Base-by-base conservation (phyloP, 345 rosid species). In the Bruguiera parviflora region DNA sequence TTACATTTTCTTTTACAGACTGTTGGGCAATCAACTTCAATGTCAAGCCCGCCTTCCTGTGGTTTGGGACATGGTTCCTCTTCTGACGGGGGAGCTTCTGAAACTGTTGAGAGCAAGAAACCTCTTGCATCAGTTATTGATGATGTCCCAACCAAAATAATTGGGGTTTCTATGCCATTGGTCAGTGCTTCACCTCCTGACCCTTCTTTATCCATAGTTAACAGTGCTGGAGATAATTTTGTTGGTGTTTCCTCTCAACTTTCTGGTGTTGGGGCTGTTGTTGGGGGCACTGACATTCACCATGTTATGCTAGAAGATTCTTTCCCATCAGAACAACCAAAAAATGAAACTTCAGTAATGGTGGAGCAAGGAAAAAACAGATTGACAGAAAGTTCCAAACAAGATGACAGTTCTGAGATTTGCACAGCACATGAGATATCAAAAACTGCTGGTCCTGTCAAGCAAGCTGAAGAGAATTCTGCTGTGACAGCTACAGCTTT, bases 1-100 rank as follows among this genome's bases (percentile, higher is more conserved):
- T 77, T 62, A 33, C 39, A 43, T 43, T 15, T 43, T 43, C 4
- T 37, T 3, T 25, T 68, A 68, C 77, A 80, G 84, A 69, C 73
- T 67, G 84, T 63, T 76, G 88, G 68, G 18, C 79, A 72, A 65
- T 71, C 80, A 52, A 61, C 65, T 3, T 32, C 75, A n/a, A 3
- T 47, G 6, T 69, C 82, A n/a, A 67, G 63, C 58, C 21, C 67
- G 74, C 51, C 70, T 58, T 71, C 78, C 63, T 52, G 1, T 55
- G 64, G 70, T 64, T 56, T 71, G 58, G 89, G 80, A 63, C 75
- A 24, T 67, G 76, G 77, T 65, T 5, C 61, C 65, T 69, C 82
- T 35, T 70, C 82, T 31, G 70, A 63, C 61, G 27, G 64, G 59
- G 77, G 56, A 47, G 76, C 64, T 57, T 73, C 85, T 53, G 89